Conservation (phyloP, 2,329 filamentous ascomycete species). For the Aquanectria penicillioides region DNA sequence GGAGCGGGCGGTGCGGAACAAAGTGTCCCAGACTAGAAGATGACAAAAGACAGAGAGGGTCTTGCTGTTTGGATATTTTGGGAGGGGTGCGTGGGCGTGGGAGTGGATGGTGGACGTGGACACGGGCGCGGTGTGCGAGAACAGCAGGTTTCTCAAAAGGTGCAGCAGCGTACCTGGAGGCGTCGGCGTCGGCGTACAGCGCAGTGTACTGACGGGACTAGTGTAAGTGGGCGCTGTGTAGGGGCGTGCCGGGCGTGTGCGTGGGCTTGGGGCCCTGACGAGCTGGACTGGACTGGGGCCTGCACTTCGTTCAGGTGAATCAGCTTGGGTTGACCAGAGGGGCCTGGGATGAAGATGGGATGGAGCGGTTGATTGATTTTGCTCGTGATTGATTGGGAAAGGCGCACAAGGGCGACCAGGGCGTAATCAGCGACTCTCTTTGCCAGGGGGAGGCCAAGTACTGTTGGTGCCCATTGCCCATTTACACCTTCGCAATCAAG, state of each 20-base stretch:
- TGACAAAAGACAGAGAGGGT: too few species aligned
- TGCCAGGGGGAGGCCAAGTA: slow-evolving; percentile 3
- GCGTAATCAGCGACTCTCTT: slow-evolving; percentile 4
- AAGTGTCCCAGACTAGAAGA: too few species aligned
- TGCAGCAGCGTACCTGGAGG: slow-evolving; percentile 8
- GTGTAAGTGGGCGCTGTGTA: too few species aligned
- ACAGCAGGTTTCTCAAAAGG: slow-evolving; percentile 7
- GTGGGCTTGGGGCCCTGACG: slow-evolving; percentile 20
- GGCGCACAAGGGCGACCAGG: slow-evolving; percentile 18
- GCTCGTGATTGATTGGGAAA: slow-evolving; percentile 23
- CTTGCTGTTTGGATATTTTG: too few species aligned
- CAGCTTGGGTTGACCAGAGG: slow-evolving; percentile 33
- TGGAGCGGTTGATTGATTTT: slow-evolving; percentile 7
- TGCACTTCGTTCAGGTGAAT: slow-evolving; percentile 21
- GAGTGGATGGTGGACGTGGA: background rate
- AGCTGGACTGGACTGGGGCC: slow-evolving; percentile 22
- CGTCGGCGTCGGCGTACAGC: slow-evolving; percentile 5
- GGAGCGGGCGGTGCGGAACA: slow-evolving; percentile 37
- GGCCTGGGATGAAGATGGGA: slow-evolving; percentile 14
- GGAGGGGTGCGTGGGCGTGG: background rate
- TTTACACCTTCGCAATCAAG: slow-evolving; percentile 1
- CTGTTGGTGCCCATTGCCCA: too few species aligned
- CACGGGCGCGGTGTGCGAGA: background rate
- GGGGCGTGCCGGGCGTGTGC: slow-evolving; percentile 10
- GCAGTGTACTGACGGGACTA: background rate